Base-by-base conservation (phyloP, 2,329 filamentous ascomycete species). In the Fusarium sororula region DNA sequence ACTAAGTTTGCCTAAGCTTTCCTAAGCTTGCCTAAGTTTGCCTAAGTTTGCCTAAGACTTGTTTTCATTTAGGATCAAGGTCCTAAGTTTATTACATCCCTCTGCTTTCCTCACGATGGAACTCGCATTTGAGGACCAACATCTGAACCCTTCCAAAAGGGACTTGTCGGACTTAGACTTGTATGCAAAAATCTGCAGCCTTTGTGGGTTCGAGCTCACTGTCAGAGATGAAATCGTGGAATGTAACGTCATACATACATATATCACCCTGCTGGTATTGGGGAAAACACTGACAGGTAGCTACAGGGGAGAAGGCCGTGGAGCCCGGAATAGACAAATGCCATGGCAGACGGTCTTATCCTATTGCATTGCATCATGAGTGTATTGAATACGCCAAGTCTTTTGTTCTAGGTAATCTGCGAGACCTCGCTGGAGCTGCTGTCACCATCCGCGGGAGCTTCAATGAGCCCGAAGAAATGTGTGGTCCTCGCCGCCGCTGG, bases 231-330 rank as follows among this genome's bases (percentile, higher is more conserved):
- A 20, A 20, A 14, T 26, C 0, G 7, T 45, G 7, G 5, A 26
- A 45, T 45, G 42, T 45, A 45, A 20, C 24, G 24, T 24, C 24
- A 24, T 24, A 24, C 24, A 24, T 4, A 4, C 24, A 24, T 24
- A 24, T 4, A 24, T 24, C 24, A 13, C 12, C 13, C 24, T 26
- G 24, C 0, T 26, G 5, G 17, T 9, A 5, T 6, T 9, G 42
- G 17, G 7, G 0, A 13, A 3, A 26, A 6, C 1, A 45, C 42
- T 45, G 17, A 45, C 24, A 45, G 17, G 7, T 0, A 45, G 17
- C 12, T 0, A 45, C 5, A 45, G 42, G 42, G 42, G 24, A 45
- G 17, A 45, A 45, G 26, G 24, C 24, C 4, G 24, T 5, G 17
- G 12, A 45, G 5, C 42, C 17, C 6, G 42, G 42, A 4, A 4